Conservation (phyloP, 192 early-diverging fungal species). For the Jimgerdemannia lactiflua region DNA sequence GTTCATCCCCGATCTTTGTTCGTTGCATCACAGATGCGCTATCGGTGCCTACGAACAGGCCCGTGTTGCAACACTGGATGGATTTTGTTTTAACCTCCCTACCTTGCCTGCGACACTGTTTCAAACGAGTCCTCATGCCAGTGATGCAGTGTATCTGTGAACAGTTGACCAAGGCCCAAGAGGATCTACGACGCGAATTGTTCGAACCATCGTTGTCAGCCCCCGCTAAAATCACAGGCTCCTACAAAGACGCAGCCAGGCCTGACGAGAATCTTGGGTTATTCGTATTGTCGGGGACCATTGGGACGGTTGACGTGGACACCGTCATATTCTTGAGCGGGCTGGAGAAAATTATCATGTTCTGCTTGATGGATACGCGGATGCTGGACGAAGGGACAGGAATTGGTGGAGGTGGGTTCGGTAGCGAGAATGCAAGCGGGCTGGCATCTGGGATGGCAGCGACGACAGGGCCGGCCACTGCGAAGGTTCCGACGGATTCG, state of each 20-base stretch:
- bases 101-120: slow-evolving; percentile 56
- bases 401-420: background rate
- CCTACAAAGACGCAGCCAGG: background rate
- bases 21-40: slow-evolving; percentile 51
- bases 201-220: background rate
- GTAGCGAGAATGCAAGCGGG: slow-evolving; percentile 1
- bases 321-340: slow-evolving; percentile 37
- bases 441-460: slow-evolving; percentile 4
- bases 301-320: background rate
- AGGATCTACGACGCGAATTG: background rate
- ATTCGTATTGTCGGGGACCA: background rate
- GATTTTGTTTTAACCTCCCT: slow-evolving; percentile 67
- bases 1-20: background rate
- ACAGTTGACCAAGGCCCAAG: slow-evolving; percentile 43
- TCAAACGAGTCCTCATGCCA: slow-evolving; percentile 59
- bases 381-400: slow-evolving; percentile 25
- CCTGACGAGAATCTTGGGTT: background rate
- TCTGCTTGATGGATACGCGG: slow-evolving; percentile 41
- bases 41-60: slow-evolving; percentile 54
- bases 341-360: slow-evolving; percentile 55
- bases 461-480: background rate
- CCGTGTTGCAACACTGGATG: slow-evolving; percentile 72
- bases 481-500: background rate
- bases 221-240: background rate
- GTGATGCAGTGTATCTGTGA: slow-evolving; percentile 60